Evolutionary conservation across 2,329 filamentous ascomycete genomes (phyloP).

Genomic region (Tolypocladium tundrense): DNA sequence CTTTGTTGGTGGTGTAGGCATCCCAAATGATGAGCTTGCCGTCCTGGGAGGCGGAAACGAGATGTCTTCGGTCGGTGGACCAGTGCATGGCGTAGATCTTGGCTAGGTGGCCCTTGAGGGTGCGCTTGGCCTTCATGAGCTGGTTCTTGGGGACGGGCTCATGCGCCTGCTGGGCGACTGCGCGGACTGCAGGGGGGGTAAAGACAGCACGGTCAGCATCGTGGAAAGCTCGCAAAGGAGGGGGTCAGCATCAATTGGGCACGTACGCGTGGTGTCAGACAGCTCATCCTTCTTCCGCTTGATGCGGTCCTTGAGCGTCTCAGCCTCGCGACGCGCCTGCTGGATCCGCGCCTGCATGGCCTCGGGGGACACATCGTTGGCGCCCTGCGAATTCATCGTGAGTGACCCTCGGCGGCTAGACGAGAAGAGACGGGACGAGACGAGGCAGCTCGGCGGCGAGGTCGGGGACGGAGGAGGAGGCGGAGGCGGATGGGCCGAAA

Average conservation of each 20-base stretch:
- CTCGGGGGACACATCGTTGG: conserved; percentile 57
- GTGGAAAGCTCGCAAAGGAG: background rate
- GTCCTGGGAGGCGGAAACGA: conserved; percentile 96
- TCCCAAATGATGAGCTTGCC: conserved; percentile 99
- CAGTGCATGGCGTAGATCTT: conserved; percentile 99
- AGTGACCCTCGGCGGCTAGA: conserved; percentile 4
- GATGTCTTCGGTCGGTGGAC: conserved; percentile 94
- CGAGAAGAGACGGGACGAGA: conserved; percentile 2
- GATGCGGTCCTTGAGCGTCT: conserved; percentile 95
- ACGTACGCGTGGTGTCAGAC: conserved; percentile 93
- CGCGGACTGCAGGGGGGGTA: conserved; percentile 54
- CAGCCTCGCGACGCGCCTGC: conserved; percentile 90
- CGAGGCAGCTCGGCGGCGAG: conserved; percentile 1
- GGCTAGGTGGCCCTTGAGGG: conserved; percentile 92
- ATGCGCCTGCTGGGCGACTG: conserved; percentile 85
- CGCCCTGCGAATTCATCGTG: conserved; percentile 47
- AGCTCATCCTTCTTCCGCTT: conserved; percentile 99
- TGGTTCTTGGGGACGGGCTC: conserved; percentile 83
- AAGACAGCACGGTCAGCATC: conserved; percentile 12
- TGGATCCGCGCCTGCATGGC: conserved; percentile 90
- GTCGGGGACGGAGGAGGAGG: conserved; percentile 5
- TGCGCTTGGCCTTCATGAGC: conserved; percentile 95
- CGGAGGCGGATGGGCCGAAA: conserved; percentile 6
- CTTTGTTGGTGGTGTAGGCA: conserved; percentile 98
- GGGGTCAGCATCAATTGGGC: conserved; percentile 6